Percentiles rank a stretch among this genome's conserved stretches.
Evolutionary conservation across 495 filamentous ascomycete species (phyloP).

Genomic region (Penicillium cataractarum): DNA sequence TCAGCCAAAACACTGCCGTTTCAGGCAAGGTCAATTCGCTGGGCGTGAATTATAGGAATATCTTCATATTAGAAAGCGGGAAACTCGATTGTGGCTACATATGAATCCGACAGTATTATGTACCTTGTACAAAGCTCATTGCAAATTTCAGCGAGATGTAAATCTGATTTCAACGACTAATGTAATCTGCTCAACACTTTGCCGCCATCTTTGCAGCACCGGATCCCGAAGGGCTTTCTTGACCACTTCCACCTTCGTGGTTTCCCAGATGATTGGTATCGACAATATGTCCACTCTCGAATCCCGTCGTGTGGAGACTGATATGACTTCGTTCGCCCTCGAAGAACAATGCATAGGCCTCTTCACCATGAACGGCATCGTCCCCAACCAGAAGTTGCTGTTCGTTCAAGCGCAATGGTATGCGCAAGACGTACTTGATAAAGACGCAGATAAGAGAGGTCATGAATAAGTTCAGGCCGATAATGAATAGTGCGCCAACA

Average conservation of each 20-base stretch:
- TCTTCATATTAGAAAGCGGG: neutral
- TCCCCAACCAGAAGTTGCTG: conserved; percentile 3
- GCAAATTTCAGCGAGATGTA: neutral
- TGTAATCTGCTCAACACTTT: neutral
- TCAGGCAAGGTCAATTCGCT: neutral
- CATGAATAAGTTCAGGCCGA: conserved; percentile 60
- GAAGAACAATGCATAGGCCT: conserved; percentile 9
- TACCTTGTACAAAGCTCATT: neutral
- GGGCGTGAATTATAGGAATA: neutral
- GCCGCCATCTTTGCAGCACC: neutral
- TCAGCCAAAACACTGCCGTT: neutral
- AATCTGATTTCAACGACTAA: conserved; percentile 13
- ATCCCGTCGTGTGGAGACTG: conserved; percentile 2
- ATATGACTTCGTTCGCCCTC: conserved; percentile 8
- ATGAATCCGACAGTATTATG: too few species aligned
- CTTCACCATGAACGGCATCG: conserved; percentile 6
- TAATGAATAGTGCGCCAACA: conserved; percentile 58
- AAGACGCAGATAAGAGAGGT: conserved; percentile 55
- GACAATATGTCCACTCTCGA: neutral
- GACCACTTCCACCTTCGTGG: neutral
- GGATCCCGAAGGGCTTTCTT: neutral
- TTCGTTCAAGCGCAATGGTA: conserved; percentile 28
- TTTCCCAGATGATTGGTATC: neutral
- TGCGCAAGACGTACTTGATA: conserved; percentile 57
- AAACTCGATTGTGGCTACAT: too few species aligned